Evolutionary conservation across 2,329 filamentous ascomycete species (phyloP).

Genomic region (Gaeumannomyces tritici): DNA sequence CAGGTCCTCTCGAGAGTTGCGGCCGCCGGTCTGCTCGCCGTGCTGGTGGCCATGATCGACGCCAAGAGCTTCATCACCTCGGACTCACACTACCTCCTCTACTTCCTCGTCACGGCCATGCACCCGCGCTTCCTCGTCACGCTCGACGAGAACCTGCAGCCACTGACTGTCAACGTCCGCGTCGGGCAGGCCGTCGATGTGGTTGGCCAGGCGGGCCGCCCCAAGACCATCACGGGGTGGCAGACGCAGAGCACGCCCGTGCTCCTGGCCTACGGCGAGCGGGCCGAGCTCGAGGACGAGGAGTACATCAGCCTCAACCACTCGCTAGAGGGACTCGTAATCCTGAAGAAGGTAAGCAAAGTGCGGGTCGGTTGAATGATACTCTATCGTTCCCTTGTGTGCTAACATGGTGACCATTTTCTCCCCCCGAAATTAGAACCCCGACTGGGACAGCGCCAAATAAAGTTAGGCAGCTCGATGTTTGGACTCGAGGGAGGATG

Average conservation of each 20-base stretch:
- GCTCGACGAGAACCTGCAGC: constrained; percentile 87
- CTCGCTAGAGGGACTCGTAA: constrained; percentile 88
- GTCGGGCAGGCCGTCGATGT: constrained; percentile 98
- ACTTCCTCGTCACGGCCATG: constrained; percentile 95
- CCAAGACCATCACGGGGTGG: constrained; percentile 99
- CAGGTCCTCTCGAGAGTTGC: constrained; percentile 90
- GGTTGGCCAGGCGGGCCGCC: constrained; percentile 89
- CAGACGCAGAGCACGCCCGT: constrained; percentile 99
- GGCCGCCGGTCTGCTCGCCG: constrained; percentile 78
- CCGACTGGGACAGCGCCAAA: constrained; percentile 44
- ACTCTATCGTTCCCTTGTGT: too few species aligned
- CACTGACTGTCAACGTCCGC: constrained; percentile 88
- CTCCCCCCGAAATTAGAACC: constrained; percentile 32
- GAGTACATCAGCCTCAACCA: constrained; percentile 89
- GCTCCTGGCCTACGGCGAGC: constrained; percentile 84
- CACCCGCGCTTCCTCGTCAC: constrained; percentile 94
- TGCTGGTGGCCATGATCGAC: constrained; percentile 89
- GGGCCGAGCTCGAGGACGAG: constrained; percentile 94
- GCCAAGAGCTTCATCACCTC: constrained; percentile 72
- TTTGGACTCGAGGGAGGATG: not conserved
- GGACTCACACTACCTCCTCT: constrained; percentile 81
- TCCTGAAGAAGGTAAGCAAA: constrained; percentile 79
- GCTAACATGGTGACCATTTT: not conserved
- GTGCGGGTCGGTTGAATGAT: not conserved
- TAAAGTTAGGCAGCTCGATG: constrained; percentile 16